These are phyloP conservation scores for Rhizoclosmatium globosum DNA, from an alignment of 192 early-diverging fungal genomes.

Conservation along the genomic window DNA sequence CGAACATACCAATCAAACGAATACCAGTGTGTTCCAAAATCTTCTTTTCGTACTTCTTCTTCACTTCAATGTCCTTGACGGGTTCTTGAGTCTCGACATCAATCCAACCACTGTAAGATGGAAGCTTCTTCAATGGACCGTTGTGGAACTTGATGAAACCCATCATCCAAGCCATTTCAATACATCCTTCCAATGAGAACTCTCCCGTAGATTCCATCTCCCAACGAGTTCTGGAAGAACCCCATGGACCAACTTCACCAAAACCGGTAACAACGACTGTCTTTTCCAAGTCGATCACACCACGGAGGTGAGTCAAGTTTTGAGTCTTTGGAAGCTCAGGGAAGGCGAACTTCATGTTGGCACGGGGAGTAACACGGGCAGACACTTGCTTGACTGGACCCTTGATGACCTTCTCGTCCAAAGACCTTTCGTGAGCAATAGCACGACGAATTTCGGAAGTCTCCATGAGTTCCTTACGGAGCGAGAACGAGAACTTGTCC, in stretches of 20 bases:
- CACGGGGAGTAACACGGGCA: constrained; percentile 78
- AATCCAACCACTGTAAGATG: constrained; percentile 89
- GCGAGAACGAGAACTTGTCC: constrained; percentile 76
- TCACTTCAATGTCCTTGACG: constrained; percentile 85
- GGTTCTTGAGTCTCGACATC: constrained; percentile 87
- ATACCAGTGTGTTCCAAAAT: constrained; percentile 93
- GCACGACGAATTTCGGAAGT: constrained; percentile 88
- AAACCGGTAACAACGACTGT: constrained; percentile 93
- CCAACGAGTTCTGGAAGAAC: constrained; percentile 92
- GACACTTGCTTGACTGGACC: constrained; percentile 68
- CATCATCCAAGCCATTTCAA: constrained; percentile 99
- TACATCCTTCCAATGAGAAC: constrained; percentile 89
- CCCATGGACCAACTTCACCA: constrained; percentile 93
- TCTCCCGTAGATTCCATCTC: constrained; percentile 93
- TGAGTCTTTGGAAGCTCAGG: constrained; percentile 69
- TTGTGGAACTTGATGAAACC: constrained; percentile 90
- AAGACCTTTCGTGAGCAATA: constrained; percentile 75
- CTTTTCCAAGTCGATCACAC: constrained; percentile 90
- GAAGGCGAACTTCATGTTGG: constrained; percentile 88
- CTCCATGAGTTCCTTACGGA: constrained; percentile 83
- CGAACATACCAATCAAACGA: constrained; percentile 71
- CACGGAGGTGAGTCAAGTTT: constrained; percentile 69
- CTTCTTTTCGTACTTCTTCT: constrained; percentile 87
- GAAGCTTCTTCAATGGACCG: constrained; percentile 79
- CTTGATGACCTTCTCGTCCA: constrained; percentile 81